Percentiles rank a stretch among this genome's conserved stretches.
Evolutionary conservation across 129 eudicot species (phyloP).

Genomic region (Flaveria ramosissima): DNA sequence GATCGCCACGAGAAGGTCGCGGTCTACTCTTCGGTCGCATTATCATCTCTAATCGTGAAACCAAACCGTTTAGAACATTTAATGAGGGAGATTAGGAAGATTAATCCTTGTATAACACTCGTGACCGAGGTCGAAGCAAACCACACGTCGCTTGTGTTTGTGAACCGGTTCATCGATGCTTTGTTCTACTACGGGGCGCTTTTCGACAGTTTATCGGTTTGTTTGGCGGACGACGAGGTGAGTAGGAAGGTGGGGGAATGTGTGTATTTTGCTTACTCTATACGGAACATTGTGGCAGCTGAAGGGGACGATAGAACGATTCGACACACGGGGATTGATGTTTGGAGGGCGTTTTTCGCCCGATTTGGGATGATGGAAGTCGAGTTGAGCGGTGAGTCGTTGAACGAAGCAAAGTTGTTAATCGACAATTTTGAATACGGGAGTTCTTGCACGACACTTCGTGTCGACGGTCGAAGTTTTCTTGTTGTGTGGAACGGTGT

Average conservation of each 20-base stretch:
- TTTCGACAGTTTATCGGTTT: slow-evolving; percentile 42
- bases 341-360: slow-evolving; percentile 52
- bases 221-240: slow-evolving; percentile 38
- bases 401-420: slow-evolving; percentile 41
- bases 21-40: slow-evolving; percentile 29
- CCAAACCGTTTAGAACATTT: slow-evolving; percentile 44
- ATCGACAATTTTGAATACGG: slow-evolving; percentile 34
- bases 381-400: slow-evolving; percentile 32
- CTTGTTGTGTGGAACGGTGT: slow-evolving; percentile 48
- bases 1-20: slow-evolving; percentile 48
- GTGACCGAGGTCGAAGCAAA: slow-evolving; percentile 54
- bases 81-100: slow-evolving; percentile 39
- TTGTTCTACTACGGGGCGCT: slow-evolving; percentile 54
- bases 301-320: slow-evolving; percentile 53
- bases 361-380: slow-evolving; percentile 47
- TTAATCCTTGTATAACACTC: slow-evolving; percentile 46
- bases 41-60: slow-evolving; percentile 31
- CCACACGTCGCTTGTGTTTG: slow-evolving; percentile 43
- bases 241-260: slow-evolving; percentile 36
- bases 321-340: slow-evolving; percentile 38
- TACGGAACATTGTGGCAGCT: slow-evolving; percentile 49
- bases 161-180: slow-evolving; percentile 49
- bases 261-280: slow-evolving; percentile 26
- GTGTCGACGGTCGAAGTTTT: slow-evolving; percentile 31
- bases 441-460: slow-evolving; percentile 37